Conservation (phyloP, 352 stramenopile species). For the Phytophthora cactorum region DNA sequence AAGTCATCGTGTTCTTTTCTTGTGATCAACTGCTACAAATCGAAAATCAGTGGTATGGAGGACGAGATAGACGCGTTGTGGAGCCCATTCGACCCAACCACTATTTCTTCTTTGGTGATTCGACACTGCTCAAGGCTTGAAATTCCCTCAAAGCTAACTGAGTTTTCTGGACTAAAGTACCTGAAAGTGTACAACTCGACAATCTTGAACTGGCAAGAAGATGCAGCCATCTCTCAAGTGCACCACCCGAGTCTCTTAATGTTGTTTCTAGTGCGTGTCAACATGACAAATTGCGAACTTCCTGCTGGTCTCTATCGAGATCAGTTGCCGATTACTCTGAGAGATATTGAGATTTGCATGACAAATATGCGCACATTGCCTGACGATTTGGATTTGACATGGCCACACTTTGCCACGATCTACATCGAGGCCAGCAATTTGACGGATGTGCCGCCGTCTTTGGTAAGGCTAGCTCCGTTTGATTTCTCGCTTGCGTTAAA, state of each 20-base stretch:
- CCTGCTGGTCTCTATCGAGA: conserved; percentile 5
- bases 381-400: conserved; percentile 45
- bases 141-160: no score
- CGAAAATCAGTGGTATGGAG: no score
- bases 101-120: no score
- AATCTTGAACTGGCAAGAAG: not conserved
- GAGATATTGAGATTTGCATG: conserved; percentile 42
- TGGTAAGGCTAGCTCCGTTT: conserved; percentile 23
- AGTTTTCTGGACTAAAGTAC: no score
- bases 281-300: not conserved
- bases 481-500: not conserved
- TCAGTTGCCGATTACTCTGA: conserved; percentile 17
- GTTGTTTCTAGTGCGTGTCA: not conserved
- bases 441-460: conserved; percentile 13
- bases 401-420: conserved; percentile 37
- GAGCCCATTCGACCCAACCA: no score
- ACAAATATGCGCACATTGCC: conserved; percentile 47
- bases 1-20: no score
- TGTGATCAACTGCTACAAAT: no score
- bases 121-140: no score
- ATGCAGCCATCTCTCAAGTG: not conserved
- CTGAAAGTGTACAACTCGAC: not conserved
- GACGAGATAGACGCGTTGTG: no score
- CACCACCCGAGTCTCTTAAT: not conserved
- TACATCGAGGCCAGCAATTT: conserved; percentile 31